Evolutionary conservation across 164 flowering plant species (phyloP).

Genomic region (Nymphaea colorata): DNA sequence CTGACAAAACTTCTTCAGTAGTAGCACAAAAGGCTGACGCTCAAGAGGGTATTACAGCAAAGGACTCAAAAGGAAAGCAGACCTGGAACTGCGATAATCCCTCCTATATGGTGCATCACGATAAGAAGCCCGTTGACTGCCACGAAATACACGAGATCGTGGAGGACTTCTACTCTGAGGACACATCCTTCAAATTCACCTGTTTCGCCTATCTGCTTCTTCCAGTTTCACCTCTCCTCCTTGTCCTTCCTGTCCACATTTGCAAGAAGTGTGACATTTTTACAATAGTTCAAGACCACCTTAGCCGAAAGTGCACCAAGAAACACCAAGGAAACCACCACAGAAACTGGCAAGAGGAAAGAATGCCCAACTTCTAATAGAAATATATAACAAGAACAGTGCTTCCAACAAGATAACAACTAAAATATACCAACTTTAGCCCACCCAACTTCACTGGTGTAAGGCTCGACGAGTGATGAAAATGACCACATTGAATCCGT

Average conservation of each 20-base stretch:
- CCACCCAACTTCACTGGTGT: no score
- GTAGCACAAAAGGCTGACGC: no score
- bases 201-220: slow-evolving; percentile 19
- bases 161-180: slow-evolving; percentile 35
- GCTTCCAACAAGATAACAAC: no score
- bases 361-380: no score
- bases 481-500: no score
- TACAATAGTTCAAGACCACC: not conserved
- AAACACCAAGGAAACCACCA: not conserved
- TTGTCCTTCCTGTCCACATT: slow-evolving; percentile 40
- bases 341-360: not conserved
- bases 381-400: no score
- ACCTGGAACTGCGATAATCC: slow-evolving; percentile 43
- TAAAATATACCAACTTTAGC: no score
- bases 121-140: slow-evolving; percentile 24
- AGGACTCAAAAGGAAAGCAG: not conserved
- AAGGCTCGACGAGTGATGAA: no score
- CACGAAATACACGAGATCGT: slow-evolving; percentile 31
- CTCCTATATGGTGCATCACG: slow-evolving; percentile 46
- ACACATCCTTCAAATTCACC: slow-evolving; percentile 30
- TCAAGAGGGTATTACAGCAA: no score
- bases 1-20: no score
- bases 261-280: not conserved
- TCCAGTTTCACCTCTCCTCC: slow-evolving; percentile 27
- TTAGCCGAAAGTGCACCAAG: not conserved